Conservation (phyloP, 176 grass and related monocot species). For the bread wheat (Triticum aestivum) region IWGSC_CS_RefSeq_v2.1 NC_057813.1:275302877-275303376, state of each 20-base stretch:
- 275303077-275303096: no score
- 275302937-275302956: not conserved
- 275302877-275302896: not conserved
- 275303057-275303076: no score
- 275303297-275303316: conserved; percentile 74
- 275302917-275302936: not conserved
- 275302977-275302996: not conserved
- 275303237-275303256: conserved; percentile 67
- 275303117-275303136: conserved; percentile 60
- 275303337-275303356: conserved; percentile 1
- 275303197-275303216: conserved; percentile 61
- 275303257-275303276: conserved; percentile 57
- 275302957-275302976: not conserved
- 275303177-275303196: conserved; percentile 70
- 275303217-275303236: conserved; percentile 78
- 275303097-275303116: not conserved
- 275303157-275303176: conserved; percentile 23
- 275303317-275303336: conserved; percentile 15
- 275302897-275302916: not conserved
- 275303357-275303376: not conserved
- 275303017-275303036: no score
- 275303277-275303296: conserved; percentile 80
- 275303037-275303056: no score
- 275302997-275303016: no score
- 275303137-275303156: conserved; percentile 66